Conservation (phyloP, 176 grass and related monocot species). For the Aechmea fasciata region DNA sequence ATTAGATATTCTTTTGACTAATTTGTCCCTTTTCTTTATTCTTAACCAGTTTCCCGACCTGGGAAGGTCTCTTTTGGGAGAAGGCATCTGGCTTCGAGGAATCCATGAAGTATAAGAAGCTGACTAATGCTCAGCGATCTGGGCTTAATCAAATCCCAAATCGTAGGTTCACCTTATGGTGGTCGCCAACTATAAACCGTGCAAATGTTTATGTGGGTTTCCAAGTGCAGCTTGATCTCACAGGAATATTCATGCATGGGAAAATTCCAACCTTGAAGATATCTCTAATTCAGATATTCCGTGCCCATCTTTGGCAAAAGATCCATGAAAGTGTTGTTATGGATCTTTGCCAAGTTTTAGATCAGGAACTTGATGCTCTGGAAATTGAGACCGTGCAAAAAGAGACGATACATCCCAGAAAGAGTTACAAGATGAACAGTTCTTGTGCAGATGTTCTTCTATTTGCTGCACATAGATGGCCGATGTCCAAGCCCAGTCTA, state of each 20-base stretch:
- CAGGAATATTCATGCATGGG: constrained; percentile 95
- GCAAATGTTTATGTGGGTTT: constrained; percentile 92
- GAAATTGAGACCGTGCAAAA: constrained; percentile 99
- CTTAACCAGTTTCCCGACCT: constrained; percentile 62
- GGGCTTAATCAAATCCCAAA: constrained; percentile 97
- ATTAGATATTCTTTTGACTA: not conserved
- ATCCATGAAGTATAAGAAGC: constrained; percentile 99
- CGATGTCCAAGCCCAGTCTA: constrained; percentile 96
- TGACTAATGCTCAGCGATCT: constrained; percentile 93
- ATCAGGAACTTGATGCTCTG: constrained; percentile 90
- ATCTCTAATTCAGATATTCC: constrained; percentile 96
- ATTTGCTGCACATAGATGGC: constrained; percentile 96
- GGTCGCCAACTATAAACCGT: constrained; percentile 91
- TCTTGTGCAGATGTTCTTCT: constrained; percentile 93
- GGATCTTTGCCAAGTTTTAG: constrained; percentile 99
- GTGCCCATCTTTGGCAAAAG: constrained; percentile 99
- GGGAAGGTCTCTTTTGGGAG: constrained; percentile 98
- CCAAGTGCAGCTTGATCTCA: constrained; percentile 81
- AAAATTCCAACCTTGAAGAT: constrained; percentile 98
- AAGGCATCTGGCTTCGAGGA: constrained; percentile 98
- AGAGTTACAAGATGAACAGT: constrained; percentile 99
- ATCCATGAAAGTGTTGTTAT: constrained; percentile 99
- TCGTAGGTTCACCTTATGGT: constrained; percentile 94
- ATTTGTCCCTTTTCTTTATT: not conserved
- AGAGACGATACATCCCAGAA: constrained; percentile 97